Base-by-base conservation (phyloP, 441 rosid genomes). In the Mallotus japonicus region DNA sequence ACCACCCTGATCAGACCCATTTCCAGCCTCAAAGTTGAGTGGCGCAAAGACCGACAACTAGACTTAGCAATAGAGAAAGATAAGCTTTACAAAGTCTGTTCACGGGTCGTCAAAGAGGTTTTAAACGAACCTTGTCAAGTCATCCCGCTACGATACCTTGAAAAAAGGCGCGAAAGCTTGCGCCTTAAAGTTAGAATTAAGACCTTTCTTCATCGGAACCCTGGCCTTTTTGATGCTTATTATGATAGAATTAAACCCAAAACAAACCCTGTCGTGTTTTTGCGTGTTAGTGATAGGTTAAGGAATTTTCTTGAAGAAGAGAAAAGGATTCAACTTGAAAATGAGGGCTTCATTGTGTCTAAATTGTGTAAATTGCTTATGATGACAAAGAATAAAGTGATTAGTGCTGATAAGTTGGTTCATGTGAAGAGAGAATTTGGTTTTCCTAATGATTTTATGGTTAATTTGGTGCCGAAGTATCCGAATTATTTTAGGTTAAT, bases 341-440 rank as follows among this genome's bases (percentile, higher is more conserved):
- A 92, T 9, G 96, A 95, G 80, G 74, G 44, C 24, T 67, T 87
- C 62, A 63, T 87, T 51, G 96, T 95, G 24, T 77, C 86, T 1
- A 91, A 88, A 82, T 82, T 92, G 71, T 92, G 97, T 60, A 90
- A 88, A 71, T 76, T 95, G 83, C 68, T 95, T 85, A 90, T 90
- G 96, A 91, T 89, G 96, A 79, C 98, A 3, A 90, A 84, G 44
- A 80, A 86, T 67, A 86, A 81, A 72, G 87, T 90, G 0, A 73
- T 91, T 62, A 87, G 86, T 73, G 85, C 81, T 0, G 96, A 91
- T 74, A 90, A 90, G 67, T 75, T 91, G 65, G 85, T 88, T 67
- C 91, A 91, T 42, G 93, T 86, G 50, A 95, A 90, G 85, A 83
- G 96, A 74, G 97, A 91, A 53, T 91, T 91, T 17, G 97, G 97